These are phyloP conservation scores for Puccinellia tenuiflora DNA, from an alignment of 176 grass and related monocot genomes.

Conservation along the genomic window DNA sequence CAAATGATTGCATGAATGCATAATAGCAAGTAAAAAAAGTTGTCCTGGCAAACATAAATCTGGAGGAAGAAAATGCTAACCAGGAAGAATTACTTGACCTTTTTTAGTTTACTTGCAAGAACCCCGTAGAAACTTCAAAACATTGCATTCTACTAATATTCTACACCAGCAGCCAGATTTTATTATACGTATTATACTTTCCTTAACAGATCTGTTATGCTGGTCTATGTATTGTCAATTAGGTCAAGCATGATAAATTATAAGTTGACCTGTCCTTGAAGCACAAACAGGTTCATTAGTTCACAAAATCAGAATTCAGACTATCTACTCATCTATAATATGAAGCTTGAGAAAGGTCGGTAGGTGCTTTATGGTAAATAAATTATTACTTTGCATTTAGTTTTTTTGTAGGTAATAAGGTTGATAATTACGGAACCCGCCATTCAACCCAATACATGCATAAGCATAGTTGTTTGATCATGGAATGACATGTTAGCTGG, in stretches of 20 bases:
- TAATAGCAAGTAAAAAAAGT: background rate
- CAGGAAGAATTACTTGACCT: background rate
- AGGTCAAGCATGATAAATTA: background rate
- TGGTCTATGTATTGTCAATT: background rate
- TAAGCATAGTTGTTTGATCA: conserved; percentile 1
- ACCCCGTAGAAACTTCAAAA: background rate
- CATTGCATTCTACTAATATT: background rate
- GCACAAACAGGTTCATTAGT: no score
- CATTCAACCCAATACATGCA: background rate
- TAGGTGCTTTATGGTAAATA: background rate
- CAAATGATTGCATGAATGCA: background rate
- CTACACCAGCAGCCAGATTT: background rate
- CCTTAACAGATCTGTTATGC: background rate
- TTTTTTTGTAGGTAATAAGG: background rate
- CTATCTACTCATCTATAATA: background rate
- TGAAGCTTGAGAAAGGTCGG: background rate
- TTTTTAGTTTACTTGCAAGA: background rate
- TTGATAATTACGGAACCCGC: background rate
- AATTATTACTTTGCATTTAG: background rate
- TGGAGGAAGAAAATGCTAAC: background rate
- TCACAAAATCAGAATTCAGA: background rate
- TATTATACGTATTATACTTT: background rate
- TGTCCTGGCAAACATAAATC: background rate
- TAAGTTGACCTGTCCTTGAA: background rate
- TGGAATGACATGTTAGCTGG: background rate